Conservation (phyloP, 192 early-diverging fungal species). For the Coemansia sp. region DNA sequence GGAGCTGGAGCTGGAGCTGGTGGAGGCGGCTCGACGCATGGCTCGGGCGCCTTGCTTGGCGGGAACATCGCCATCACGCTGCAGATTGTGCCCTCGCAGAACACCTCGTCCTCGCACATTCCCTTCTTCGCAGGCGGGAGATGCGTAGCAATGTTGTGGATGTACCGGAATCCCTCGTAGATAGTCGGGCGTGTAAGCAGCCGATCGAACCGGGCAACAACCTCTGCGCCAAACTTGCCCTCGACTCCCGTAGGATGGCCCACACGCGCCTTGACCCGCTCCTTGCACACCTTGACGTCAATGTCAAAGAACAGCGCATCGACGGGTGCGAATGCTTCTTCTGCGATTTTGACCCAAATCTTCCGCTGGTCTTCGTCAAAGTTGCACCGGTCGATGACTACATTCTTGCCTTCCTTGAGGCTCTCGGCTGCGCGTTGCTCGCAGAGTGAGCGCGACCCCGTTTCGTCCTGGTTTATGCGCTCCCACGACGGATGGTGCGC, state of each 20-base stretch:
- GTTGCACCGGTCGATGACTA: constrained; percentile 78
- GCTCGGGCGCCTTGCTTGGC: constrained; percentile 46
- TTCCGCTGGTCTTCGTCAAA: constrained; percentile 74
- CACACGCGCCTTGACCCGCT: constrained; percentile 61
- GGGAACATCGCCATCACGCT: constrained; percentile 55
- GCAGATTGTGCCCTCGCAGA: constrained; percentile 40
- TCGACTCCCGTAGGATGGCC: constrained; percentile 74
- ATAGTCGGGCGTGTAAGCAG: constrained; percentile 50
- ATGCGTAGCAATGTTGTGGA: constrained; percentile 55
- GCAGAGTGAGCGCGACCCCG: constrained; percentile 65
- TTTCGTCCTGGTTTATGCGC: constrained; percentile 76
- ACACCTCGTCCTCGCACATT: constrained; percentile 52
- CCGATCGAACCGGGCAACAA: constrained; percentile 63
- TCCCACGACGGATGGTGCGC: constrained; percentile 57
- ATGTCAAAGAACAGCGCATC: constrained; percentile 74
- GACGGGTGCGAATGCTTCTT: constrained; percentile 57
- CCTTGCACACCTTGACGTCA: constrained; percentile 60
- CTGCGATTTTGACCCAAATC: constrained; percentile 69
- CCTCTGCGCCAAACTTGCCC: constrained; percentile 61
- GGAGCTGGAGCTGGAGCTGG: constrained; percentile 3
- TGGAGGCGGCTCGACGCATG: constrained; percentile 30
- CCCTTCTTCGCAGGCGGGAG: constrained; percentile 52
- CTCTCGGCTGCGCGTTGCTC: constrained; percentile 57
- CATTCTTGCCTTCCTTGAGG: constrained; percentile 61
- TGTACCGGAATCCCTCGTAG: constrained; percentile 57